Evolutionary conservation across 495 filamentous ascomycete species (phyloP).

Genomic region (Xylaria sp.): DNA sequence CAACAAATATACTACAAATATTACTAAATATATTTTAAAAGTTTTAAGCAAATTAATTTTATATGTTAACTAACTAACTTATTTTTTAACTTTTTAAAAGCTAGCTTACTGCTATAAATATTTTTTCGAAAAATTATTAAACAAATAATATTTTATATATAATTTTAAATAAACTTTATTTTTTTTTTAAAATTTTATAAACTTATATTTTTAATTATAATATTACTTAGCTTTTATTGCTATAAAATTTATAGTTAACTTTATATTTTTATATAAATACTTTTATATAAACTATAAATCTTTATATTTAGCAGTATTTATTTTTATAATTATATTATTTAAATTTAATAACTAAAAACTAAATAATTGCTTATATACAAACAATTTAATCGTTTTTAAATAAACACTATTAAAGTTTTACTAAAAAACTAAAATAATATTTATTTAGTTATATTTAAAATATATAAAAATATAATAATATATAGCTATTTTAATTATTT

Average conservation of each 20-base stretch:
- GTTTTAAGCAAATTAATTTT: neutral
- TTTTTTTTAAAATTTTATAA: slow-evolving; percentile 3
- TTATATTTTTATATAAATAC: neutral
- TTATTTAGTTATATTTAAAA: too few species aligned
- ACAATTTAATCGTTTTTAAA: too few species aligned
- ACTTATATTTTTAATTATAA: slow-evolving; percentile 14
- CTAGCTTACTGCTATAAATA: neutral
- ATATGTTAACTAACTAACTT: neutral
- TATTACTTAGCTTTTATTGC: neutral
- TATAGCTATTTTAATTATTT: neutral
- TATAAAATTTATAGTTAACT: neutral
- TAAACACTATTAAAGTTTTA: slow-evolving; percentile 4
- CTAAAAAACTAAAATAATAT: neutral
- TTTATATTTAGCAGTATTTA: too few species aligned
- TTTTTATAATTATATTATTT: too few species aligned
- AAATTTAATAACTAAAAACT: neutral
- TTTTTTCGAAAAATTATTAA: neutral
- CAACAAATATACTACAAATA: too few species aligned
- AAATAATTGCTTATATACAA: too few species aligned
- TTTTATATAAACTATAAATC: slow-evolving; percentile 7
- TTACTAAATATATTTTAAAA: too few species aligned
- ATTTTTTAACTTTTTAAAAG: too few species aligned
- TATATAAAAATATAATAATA: too few species aligned
- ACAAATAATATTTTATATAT: slow-evolving; percentile 3
- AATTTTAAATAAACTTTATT: slow-evolving; percentile 8